Conservation (phyloP, 2,329 filamentous ascomycete species). For the Aspergillus latus region DNA sequence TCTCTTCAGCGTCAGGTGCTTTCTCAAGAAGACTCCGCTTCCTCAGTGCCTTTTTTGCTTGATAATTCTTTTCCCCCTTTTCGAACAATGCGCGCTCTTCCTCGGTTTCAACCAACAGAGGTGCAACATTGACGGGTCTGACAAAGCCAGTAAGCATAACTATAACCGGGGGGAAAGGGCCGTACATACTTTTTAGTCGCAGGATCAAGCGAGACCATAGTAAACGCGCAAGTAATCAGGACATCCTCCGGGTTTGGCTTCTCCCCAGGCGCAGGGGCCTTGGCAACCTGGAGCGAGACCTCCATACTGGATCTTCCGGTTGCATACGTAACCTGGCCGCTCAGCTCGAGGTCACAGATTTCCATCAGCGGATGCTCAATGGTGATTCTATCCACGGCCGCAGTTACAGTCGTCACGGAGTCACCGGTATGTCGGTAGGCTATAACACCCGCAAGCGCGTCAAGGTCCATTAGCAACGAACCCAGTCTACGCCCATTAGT, state of each 20-base stretch:
- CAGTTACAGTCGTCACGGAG: constrained; percentile 62
- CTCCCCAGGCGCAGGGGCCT: constrained; percentile 61
- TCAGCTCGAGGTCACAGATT: constrained; percentile 75
- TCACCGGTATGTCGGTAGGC: constrained; percentile 72
- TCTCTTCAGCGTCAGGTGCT: constrained; percentile 69
- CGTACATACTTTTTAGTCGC: constrained; percentile 58
- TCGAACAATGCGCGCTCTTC: constrained; percentile 65
- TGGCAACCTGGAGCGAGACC: constrained; percentile 71
- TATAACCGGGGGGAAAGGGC: neutral
- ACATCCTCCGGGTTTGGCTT: constrained; percentile 58
- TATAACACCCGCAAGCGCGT: constrained; percentile 73
- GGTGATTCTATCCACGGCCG: constrained; percentile 63
- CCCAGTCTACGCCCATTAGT: constrained; percentile 53
- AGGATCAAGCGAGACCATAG: constrained; percentile 73
- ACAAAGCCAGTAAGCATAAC: constrained; percentile 13
- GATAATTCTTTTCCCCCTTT: constrained; percentile 65
- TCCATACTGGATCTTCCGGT: constrained; percentile 72
- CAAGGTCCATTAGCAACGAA: constrained; percentile 75
- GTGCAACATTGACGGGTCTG: constrained; percentile 61
- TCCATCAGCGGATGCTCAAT: constrained; percentile 72
- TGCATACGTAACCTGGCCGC: constrained; percentile 67
- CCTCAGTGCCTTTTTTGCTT: constrained; percentile 63
- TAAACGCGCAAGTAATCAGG: constrained; percentile 71
- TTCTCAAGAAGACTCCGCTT: constrained; percentile 63
- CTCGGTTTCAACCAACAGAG: constrained; percentile 60